Evolutionary conservation across 331 rosid species (phyloP), one percentile per base, ranked within the genome.

Genomic region (Rosa hybrid): DNA sequence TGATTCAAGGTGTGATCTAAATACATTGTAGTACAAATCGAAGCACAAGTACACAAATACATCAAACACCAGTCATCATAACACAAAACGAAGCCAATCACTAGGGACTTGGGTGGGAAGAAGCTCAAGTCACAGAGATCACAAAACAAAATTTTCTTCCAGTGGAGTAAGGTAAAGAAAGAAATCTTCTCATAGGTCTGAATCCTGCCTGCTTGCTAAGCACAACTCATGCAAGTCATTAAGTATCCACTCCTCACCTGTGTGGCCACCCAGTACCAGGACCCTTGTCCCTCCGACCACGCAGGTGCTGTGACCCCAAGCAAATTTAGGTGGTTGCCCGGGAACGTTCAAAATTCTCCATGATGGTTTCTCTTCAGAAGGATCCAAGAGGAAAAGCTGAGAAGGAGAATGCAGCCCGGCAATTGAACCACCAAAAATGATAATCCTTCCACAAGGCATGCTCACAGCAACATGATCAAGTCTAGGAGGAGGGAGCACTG

Each of bases 361-460:
- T 3, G 99, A 84, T 5, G 99, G 99, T 80, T 96, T 96, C 87
- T 96, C 99, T 78, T 96, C 99, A 3, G 98, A 75, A 8, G 99
- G 97, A 84, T 96, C 98, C 91, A 96, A 88, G 53, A 96, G 94
- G 87, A 93, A 96, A 41, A 93, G 91, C 81, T 96, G 99, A 41
- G 99, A 96, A n/a, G 99, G 99, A 41, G 99, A 96, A 83, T 96
- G 99, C 81, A 96, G 94, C 78, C 99, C 99, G 0, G 94, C 92
- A 59, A 96, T 88, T 25, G 99, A 93, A 65, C 99, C 98, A 41
- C 99, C 99, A n/a, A 93, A 96, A 62, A 93, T 87, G 78, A 93
- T 96, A 30, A 96, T 82, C 86, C 98, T 91, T 65, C 99, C 99
- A 86, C 99, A 96, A 18, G 99, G 99, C 98, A 96, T 93, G 89